A percentile compares a stretch with the other conserved stretches of the same genome.
Conservation (phyloP, 78 protist species). For the Corallochytrium limacisporum region DNA sequence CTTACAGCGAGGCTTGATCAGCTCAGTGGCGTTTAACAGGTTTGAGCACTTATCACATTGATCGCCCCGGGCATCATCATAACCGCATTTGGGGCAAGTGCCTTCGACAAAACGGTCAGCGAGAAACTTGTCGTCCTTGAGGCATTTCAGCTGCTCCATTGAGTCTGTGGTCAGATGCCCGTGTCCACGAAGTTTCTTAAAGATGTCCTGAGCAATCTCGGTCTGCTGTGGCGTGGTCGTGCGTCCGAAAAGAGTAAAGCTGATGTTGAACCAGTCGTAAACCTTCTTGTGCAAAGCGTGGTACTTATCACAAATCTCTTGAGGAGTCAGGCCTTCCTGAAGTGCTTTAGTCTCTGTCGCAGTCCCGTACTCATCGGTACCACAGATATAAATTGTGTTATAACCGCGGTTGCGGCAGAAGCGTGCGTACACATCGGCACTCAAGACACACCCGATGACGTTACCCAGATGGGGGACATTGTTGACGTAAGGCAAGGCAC, state of each 20-base stretch:
- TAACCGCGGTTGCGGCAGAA: constrained; percentile 44
- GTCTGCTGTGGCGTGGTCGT: constrained; percentile 61
- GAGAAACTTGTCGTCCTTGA: constrained; percentile 41
- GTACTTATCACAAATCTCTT: constrained; percentile 65
- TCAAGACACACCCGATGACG: constrained; percentile 73
- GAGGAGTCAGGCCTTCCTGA: constrained; percentile 47
- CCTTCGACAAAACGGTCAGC: constrained; percentile 80
- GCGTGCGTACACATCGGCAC: constrained; percentile 66
- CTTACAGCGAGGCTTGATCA: constrained; percentile 36
- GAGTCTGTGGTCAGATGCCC: too few species aligned
- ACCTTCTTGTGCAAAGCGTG: constrained; percentile 42
- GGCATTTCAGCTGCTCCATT: too few species aligned
- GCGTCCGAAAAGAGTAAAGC: constrained; percentile 69
- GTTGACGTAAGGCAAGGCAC: constrained; percentile 30
- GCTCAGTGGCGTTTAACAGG: constrained; percentile 49
- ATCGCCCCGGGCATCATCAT: constrained; percentile 75
- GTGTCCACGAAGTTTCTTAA: too few species aligned
- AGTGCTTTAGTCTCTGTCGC: constrained; percentile 71
- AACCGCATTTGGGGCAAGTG: constrained; percentile 59
- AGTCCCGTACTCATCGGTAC: constrained; percentile 84
- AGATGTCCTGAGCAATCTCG: constrained; percentile 65
- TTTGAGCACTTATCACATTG: constrained; percentile 75
- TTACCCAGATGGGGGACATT: constrained; percentile 62
- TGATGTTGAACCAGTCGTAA: constrained; percentile 78
- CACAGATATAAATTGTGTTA: constrained; percentile 68